phyloP scores from a whole-genome alignment of 495 filamentous ascomycete species.

The Paragyromitra xinjiangensis region DNA sequence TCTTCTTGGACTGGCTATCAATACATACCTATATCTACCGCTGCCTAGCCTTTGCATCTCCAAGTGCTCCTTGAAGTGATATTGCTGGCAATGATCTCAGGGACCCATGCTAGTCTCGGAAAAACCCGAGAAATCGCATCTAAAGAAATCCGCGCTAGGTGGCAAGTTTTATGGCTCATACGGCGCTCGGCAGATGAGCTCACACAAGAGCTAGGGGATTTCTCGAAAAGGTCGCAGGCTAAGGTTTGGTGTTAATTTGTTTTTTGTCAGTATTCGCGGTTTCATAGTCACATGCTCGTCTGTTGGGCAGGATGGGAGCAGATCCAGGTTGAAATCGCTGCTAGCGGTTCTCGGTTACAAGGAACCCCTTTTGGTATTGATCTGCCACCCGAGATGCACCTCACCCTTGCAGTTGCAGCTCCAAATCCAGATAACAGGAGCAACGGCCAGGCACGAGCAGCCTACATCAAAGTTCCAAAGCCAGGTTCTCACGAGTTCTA shows the following conservation, averaged over 20 bases:
- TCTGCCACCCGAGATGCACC: slow-evolving; percentile 13
- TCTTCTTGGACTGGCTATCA: too few species aligned
- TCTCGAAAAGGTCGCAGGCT: background rate
- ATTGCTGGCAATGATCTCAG: background rate
- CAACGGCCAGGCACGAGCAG: slow-evolving; percentile 11
- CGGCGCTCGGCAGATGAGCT: too few species aligned
- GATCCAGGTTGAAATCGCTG: too few species aligned
- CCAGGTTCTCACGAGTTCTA: slow-evolving; percentile 5
- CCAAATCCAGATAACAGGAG: slow-evolving; percentile 16
- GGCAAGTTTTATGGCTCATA: too few species aligned
- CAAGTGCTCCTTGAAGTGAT: background rate
- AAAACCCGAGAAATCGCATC: too few species aligned
- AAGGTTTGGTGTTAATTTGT: background rate
- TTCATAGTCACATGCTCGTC: background rate
- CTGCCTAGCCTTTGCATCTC: background rate
- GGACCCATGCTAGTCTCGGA: too few species aligned
- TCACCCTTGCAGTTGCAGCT: slow-evolving; percentile 37
- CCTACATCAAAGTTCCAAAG: slow-evolving; percentile 6
- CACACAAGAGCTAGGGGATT: background rate
- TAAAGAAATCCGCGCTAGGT: too few species aligned
- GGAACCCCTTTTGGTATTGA: slow-evolving; percentile 16
- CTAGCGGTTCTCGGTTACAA: slow-evolving; percentile 14
- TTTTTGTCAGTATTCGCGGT: background rate
- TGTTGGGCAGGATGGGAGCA: background rate
- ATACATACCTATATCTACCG: background rate